A percentile compares a stretch with the other conserved stretches of the same genome.
These are phyloP conservation scores for Teratosphaeria epicoccoides DNA, from an alignment of 2,329 filamentous ascomycete genomes.

Conservation along the genomic window DNA sequence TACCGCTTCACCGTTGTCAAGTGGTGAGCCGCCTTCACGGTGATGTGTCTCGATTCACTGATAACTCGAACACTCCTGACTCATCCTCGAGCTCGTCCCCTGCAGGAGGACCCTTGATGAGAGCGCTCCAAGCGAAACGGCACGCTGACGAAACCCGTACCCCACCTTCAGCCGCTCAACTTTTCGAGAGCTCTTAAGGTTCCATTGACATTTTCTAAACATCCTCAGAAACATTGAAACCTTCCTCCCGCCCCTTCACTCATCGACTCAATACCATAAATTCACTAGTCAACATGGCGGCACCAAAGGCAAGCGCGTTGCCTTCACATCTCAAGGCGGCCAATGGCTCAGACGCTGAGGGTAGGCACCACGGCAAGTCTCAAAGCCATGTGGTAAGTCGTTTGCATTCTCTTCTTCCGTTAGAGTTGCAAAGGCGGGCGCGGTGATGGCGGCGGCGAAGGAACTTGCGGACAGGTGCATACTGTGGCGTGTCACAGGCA, in stretches of 20 bases:
- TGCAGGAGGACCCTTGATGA: neutral
- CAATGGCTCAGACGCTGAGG: constrained; percentile 30
- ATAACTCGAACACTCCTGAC: neutral
- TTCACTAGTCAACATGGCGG: constrained; percentile 20
- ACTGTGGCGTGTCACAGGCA: too few species aligned
- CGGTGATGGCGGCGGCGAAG: neutral
- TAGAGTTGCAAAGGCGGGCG: neutral
- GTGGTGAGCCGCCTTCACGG: neutral
- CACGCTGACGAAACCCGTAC: neutral
- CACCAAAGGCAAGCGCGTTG: constrained; percentile 57
- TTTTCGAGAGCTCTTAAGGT: neutral
- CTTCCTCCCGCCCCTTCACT: neutral
- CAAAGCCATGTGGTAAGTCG: constrained; percentile 72
- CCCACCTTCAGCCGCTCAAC: neutral
- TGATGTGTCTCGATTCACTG: neutral
- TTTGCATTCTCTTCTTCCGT: neutral
- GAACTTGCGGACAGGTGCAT: neutral
- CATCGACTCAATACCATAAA: neutral
- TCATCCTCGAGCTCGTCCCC: neutral
- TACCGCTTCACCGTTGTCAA: neutral
- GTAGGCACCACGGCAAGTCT: constrained; percentile 72
- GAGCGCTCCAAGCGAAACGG: neutral
- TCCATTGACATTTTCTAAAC: neutral
- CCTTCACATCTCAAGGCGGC: constrained; percentile 68
- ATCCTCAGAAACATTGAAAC: neutral